phyloP scores from a whole-genome alignment of 78 protist genomes.

The Capsaspora owczarzaki region DNA sequence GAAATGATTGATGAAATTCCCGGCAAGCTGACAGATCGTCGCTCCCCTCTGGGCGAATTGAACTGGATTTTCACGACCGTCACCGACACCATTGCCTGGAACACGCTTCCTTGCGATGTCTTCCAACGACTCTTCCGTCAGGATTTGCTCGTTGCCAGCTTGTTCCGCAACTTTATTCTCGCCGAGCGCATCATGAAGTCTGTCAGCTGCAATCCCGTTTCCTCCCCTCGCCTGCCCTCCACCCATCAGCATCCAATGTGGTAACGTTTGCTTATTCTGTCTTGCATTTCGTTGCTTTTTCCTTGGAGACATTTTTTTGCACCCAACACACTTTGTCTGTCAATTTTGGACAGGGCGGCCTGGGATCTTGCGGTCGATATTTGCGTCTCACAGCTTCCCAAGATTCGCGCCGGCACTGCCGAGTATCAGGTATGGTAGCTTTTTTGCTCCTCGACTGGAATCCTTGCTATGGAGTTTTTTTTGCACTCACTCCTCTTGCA shows the following conservation, averaged over 20 bases:
- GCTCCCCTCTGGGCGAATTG: slow-evolving; percentile 89
- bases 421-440: not conserved
- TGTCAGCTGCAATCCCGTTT: slow-evolving; percentile 81
- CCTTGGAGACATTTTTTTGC: no score
- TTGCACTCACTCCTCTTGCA: not conserved
- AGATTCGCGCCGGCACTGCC: not conserved
- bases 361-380: slow-evolving; percentile 92
- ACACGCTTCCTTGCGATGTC: slow-evolving; percentile 59
- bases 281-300: no score
- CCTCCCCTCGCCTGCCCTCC: slow-evolving; percentile 84
- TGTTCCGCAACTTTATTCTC: slow-evolving; percentile 93
- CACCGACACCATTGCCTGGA: slow-evolving; percentile 99
- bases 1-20: slow-evolving; percentile 28
- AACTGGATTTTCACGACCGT: slow-evolving; percentile 97
- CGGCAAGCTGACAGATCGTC: slow-evolving; percentile 67
- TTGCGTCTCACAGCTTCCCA: slow-evolving; percentile 64
- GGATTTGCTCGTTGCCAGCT: slow-evolving; percentile 86
- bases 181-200: slow-evolving; percentile 90
- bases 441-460: no score
- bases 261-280: no score
- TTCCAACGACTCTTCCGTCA: slow-evolving; percentile 88
- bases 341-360: slow-evolving; percentile 47
- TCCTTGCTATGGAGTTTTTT: no score
- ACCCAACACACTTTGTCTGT: not conserved
- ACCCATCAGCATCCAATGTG: slow-evolving; percentile 70